These are phyloP conservation scores for Antarctomyces pellizariae DNA, from an alignment of 495 filamentous ascomycete species.

Conservation along the genomic window DNA sequence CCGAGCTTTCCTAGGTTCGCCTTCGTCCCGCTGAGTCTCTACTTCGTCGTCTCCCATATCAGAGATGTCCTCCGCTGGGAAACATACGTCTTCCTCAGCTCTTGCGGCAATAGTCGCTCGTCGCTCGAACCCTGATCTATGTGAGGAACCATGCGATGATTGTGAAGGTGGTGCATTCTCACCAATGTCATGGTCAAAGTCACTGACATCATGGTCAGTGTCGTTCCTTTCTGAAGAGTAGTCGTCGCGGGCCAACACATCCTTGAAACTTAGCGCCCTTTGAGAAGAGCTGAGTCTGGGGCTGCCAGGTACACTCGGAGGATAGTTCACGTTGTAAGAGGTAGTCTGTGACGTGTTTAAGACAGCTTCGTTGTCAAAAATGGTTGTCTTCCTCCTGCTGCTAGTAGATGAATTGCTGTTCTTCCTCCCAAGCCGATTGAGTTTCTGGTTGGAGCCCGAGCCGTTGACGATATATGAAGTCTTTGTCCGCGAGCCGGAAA, in stretches of 20 bases:
- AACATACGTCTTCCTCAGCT: slow-evolving; percentile 81
- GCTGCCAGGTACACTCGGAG: slow-evolving; percentile 74
- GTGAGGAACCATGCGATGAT: slow-evolving; percentile 10
- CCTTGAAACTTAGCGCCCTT: slow-evolving; percentile 43
- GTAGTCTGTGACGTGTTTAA: slow-evolving; percentile 14
- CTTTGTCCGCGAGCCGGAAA: slow-evolving; percentile 14
- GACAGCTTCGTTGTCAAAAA: slow-evolving; percentile 12
- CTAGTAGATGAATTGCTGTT: slow-evolving; percentile 17
- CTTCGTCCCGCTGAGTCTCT: slow-evolving; percentile 11
- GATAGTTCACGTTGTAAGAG: slow-evolving; percentile 78
- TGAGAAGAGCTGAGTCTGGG: slow-evolving; percentile 29
- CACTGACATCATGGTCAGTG: slow-evolving; percentile 28
- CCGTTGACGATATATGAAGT: slow-evolving; percentile 6
- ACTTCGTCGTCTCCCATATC: slow-evolving; percentile 59
- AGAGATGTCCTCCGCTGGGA: slow-evolving; percentile 55
- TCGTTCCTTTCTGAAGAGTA: slow-evolving; percentile 17
- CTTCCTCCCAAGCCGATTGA: slow-evolving; percentile 13
- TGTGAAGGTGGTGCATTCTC: slow-evolving; percentile 25
- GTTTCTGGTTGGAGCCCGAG: slow-evolving; percentile 4
- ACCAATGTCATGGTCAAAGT: slow-evolving; percentile 15
- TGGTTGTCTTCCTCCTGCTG: slow-evolving; percentile 15
- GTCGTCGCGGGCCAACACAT: slow-evolving; percentile 47
- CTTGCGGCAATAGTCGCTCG: slow-evolving; percentile 23
- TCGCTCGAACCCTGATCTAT: slow-evolving; percentile 18
- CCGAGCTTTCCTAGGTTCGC: slow-evolving; percentile 18